phyloP scores from a whole-genome alignment of 169 alveolate species.

The Eimeria praecox region DNA sequence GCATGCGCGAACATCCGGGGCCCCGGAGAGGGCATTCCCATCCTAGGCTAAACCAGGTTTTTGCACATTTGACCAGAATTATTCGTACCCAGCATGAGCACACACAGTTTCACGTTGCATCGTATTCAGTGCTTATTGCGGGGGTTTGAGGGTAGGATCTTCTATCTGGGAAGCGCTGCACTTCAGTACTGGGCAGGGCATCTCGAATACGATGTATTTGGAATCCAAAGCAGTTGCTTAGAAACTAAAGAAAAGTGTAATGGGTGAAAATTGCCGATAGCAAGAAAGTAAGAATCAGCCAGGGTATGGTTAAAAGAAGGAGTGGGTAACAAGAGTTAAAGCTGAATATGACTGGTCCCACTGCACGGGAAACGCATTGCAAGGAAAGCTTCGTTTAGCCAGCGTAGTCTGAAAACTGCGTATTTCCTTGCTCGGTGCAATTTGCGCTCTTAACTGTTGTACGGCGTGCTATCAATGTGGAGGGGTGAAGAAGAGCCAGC shows the following conservation, averaged over 20 bases:
- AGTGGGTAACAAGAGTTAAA: background rate
- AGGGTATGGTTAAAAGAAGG: background rate
- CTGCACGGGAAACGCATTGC: background rate
- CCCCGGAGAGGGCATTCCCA: background rate
- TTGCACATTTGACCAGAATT: background rate
- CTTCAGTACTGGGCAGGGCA: background rate
- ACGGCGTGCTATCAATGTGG: background rate
- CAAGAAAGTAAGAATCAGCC: background rate
- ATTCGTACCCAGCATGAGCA: background rate
- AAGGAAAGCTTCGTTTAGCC: background rate
- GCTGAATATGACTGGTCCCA: background rate
- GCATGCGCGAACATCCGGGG: constrained; percentile 16
- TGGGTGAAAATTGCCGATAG: background rate
- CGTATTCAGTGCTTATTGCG: background rate
- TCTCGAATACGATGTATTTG: background rate
- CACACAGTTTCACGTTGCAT: background rate
- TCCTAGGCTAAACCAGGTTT: background rate
- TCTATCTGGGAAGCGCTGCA: background rate
- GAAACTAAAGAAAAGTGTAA: background rate
- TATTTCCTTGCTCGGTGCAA: background rate
- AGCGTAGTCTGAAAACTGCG: background rate
- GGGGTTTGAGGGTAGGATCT: background rate
- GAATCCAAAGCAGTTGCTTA: background rate
- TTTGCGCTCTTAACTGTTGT: background rate
- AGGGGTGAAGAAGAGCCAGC: background rate